Conservation (phyloP, 805 yeast genomes). For the Ogataea neopini region DNA sequence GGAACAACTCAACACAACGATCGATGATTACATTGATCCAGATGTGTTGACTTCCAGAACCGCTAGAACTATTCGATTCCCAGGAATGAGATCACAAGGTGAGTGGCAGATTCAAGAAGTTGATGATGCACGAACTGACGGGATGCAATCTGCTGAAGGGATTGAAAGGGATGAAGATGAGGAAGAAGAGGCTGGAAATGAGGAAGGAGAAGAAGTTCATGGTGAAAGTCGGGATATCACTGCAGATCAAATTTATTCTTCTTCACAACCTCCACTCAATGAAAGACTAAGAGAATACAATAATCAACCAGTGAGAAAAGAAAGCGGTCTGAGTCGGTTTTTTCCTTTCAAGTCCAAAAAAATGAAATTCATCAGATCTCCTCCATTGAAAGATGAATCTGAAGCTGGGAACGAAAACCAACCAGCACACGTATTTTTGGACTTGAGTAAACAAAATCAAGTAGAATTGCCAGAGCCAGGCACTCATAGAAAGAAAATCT, state of each 20-base stretch:
- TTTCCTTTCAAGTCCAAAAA: constrained; percentile 19
- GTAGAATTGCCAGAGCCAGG: not conserved
- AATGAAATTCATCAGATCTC: constrained; percentile 15
- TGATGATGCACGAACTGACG: not conserved
- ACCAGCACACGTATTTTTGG: not conserved
- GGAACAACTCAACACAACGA: constrained; percentile 12
- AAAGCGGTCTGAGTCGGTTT: constrained; percentile 11
- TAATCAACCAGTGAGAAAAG: constrained; percentile 4
- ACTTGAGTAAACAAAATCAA: not conserved
- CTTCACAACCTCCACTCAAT: not conserved
- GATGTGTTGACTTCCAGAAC: constrained; percentile 20
- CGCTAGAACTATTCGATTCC: constrained; percentile 12
- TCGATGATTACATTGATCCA: constrained; percentile 10
- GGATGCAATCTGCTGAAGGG: not conserved
- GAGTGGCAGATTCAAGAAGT: not conserved
- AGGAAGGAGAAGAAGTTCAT: not conserved
- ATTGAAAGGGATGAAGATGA: constrained; percentile 1
- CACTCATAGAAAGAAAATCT: constrained; percentile 7
- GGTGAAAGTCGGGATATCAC: not conserved
- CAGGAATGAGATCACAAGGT: not conserved
- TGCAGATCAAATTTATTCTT: not conserved
- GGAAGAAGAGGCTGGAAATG: constrained; percentile 5
- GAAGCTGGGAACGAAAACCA: not conserved
- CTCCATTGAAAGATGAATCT: constrained; percentile 8
- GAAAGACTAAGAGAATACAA: constrained; percentile 4